A percentile compares a stretch with the other conserved stretches of the same genome.
Evolutionary conservation across 2,329 filamentous ascomycete species (phyloP).

Genomic region (Pestalotiopsis sp.): DNA sequence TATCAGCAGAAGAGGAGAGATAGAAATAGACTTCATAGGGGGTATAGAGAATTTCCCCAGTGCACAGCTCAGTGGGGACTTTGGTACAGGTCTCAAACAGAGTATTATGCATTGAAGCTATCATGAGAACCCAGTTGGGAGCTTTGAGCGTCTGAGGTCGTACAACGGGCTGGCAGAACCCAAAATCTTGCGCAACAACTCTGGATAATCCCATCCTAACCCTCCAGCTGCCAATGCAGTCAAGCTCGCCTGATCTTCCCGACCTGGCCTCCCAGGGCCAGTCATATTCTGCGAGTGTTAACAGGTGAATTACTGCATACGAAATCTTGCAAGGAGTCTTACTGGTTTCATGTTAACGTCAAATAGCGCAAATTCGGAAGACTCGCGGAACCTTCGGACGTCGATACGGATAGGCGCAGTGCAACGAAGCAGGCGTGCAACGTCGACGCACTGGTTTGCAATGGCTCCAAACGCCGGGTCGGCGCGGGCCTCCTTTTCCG

Average conservation of each 20-base stretch:
- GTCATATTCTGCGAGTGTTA: conserved; percentile 21
- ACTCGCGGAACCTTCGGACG: conserved; percentile 37
- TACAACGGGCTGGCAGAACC: not conserved
- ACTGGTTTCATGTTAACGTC: conserved; percentile 56
- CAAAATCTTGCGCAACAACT: not conserved
- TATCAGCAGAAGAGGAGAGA: not conserved
- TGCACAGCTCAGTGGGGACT: not conserved
- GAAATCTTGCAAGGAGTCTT: conserved; percentile 20
- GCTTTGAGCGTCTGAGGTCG: not conserved
- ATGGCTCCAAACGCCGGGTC: conserved; percentile 31
- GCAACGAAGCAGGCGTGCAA: conserved; percentile 38
- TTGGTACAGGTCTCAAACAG: not conserved
- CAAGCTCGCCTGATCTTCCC: conserved; percentile 49
- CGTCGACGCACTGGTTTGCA: conserved; percentile 38
- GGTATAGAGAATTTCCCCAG: too few species aligned
- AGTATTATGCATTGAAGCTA: not conserved
- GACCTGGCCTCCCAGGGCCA: conserved; percentile 46
- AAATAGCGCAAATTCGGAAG: conserved; percentile 45
- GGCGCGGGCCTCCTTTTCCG: conserved; percentile 31
- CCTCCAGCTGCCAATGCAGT: conserved; percentile 44
- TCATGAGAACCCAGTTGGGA: not conserved
- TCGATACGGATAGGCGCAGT: conserved; percentile 50
- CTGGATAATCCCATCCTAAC: conserved; percentile 38
- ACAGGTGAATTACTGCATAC: conserved; percentile 12
- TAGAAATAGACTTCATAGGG: not conserved